Conservation (phyloP, 441 rosid species). For the Adansonia gregorii region DNA sequence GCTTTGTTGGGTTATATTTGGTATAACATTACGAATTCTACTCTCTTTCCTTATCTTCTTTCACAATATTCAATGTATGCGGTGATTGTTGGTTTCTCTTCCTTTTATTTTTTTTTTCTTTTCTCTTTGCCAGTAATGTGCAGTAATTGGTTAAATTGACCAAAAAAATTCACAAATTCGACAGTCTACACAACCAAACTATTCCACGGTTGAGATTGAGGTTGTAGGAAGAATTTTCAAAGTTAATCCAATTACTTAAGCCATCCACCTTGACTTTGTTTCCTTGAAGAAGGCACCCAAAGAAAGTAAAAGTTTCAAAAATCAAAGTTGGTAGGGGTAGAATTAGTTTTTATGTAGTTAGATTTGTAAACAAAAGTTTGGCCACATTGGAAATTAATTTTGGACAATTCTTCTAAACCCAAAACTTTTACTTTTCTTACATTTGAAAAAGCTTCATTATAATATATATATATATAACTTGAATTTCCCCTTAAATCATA, state of each 20-base stretch:
- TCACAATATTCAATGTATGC: neutral
- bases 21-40: neutral
- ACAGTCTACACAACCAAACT: neutral
- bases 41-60: neutral
- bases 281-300: slow-evolving; percentile 17
- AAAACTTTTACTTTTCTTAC: neutral
- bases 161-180: neutral
- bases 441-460: neutral
- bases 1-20: neutral
- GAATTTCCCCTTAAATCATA: neutral
- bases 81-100: neutral
- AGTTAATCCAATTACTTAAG: neutral
- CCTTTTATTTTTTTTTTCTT: no score
- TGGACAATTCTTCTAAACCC: neutral
- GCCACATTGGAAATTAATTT: neutral
- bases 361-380: slow-evolving; percentile 25
- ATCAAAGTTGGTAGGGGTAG: neutral
- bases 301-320: slow-evolving; percentile 30
- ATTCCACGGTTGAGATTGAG: neutral
- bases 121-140: neutral
- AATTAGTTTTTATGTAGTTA: slow-evolving; percentile 15
- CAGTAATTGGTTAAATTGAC: neutral
- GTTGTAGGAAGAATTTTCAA: neutral
- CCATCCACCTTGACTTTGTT: slow-evolving; percentile 21
- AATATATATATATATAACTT: no score